Evolutionary conservation across 140 eudicot genomes (phyloP).

Genomic region (Stevia rebaudiana): DNA sequence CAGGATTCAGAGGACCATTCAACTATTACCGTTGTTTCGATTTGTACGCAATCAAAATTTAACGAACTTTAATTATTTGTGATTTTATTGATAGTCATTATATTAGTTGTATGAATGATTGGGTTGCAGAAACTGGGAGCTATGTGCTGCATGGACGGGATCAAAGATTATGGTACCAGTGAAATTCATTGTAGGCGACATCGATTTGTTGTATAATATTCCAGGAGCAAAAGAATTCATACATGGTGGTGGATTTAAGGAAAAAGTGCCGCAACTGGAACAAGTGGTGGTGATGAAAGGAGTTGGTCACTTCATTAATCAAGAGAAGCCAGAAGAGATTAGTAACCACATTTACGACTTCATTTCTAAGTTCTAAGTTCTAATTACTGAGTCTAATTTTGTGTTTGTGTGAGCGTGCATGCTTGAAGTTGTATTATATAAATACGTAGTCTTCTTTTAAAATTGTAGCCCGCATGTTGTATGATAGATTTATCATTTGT

Average conservation of each 20-base stretch:
- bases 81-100: too few species aligned
- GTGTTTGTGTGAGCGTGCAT: not conserved
- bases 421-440: too few species aligned
- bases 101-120: too few species aligned
- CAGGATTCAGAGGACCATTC: constrained; percentile 45
- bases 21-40: constrained; percentile 54
- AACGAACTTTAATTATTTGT: too few species aligned
- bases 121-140: constrained; percentile 49
- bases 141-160: constrained; percentile 53
- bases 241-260: constrained; percentile 41
- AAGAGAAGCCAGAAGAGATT: constrained; percentile 56
- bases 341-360: constrained; percentile 36
- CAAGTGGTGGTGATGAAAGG: constrained; percentile 54
- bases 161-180: constrained; percentile 41
- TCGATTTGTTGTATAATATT: constrained; percentile 34
- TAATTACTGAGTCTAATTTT: too few species aligned
- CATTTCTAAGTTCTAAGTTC: constrained; percentile 25
- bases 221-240: constrained; percentile 43
- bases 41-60: constrained; percentile 22
- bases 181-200: constrained; percentile 50
- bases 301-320: constrained; percentile 56
- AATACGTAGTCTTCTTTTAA: too few species aligned
- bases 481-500: too few species aligned
- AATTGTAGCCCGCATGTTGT: too few species aligned
- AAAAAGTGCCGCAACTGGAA: constrained; percentile 38